Conservation (phyloP, 371 early-diverging fungal species). For the Apophysomyces trapeziformis region DNA sequence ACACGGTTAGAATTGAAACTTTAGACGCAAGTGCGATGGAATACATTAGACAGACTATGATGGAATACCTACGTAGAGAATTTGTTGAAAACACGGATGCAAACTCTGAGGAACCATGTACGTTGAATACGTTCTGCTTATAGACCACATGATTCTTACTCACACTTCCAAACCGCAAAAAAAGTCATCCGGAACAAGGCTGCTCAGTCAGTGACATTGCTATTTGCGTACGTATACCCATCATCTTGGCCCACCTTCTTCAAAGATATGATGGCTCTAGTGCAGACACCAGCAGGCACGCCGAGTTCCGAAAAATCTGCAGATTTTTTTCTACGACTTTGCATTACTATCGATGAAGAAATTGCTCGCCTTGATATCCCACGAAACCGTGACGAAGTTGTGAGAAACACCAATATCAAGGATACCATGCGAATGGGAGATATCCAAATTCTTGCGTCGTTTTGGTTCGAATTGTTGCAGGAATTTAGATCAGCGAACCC, state of each 20-base stretch:
- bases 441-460: slow-evolving; percentile 72
- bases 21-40: slow-evolving; percentile 59
- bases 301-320: slow-evolving; percentile 63
- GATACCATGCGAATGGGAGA: slow-evolving; percentile 91
- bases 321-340: slow-evolving; percentile 83
- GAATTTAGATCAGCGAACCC: slow-evolving; percentile 58
- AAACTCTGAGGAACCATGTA: slow-evolving; percentile 63
- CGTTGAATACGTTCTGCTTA: slow-evolving; percentile 17
- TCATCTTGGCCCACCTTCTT: slow-evolving; percentile 88
- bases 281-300: slow-evolving; percentile 48
- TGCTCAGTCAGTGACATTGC: slow-evolving; percentile 81
- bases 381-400: slow-evolving; percentile 72
- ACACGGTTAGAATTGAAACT: slow-evolving; percentile 34
- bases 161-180: slow-evolving; percentile 6
- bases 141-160: not conserved
- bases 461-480: slow-evolving; percentile 76
- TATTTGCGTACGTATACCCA: slow-evolving; percentile 86
- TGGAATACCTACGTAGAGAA: slow-evolving; percentile 71
- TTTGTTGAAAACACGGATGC: slow-evolving; percentile 55
- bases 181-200: slow-evolving; percentile 87
- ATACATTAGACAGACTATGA: slow-evolving; percentile 71
- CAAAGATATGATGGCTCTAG: slow-evolving; percentile 77
- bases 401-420: slow-evolving; percentile 84
- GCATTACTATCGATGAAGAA: slow-evolving; percentile 88
- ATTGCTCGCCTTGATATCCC: slow-evolving; percentile 80